Evolutionary conservation across 2,329 filamentous ascomycete genomes (phyloP), one percentile per base, ranked within the genome.

Genomic region (Botrytis deweyae): DNA sequence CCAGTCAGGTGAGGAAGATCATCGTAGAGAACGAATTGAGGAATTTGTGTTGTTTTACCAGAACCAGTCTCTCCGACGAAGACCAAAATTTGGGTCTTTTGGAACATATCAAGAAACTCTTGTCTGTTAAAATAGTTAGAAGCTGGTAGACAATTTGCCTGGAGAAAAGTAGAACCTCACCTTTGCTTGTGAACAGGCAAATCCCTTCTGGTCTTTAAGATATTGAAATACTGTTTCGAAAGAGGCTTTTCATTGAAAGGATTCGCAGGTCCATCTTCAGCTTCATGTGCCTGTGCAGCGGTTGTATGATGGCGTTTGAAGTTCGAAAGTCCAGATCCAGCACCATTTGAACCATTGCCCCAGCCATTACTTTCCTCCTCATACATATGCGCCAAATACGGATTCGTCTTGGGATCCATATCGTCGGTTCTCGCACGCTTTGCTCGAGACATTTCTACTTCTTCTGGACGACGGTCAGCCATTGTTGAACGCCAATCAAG

Each of bases 61-160:
- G 96, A 99, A 89, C 97, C 96, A 14, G 96, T 99, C 87, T 99
- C 96, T 86, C 96, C 96, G 77, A 99, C 96, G 81, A 99, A 98
- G 80, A 99, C 96, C 75, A 99, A 90, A 78, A 99, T 98, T 84
- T 99, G 96, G 38, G 91, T 93, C 80, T 92, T 90, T 80, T 99
- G 97, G 84, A 97, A 99, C 80, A 97, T 89, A 81, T 95, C 86
- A 75, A 99, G 88, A 82, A 99, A 99, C 82, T 99, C 96, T 83
- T 96, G 90, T 83, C 93, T 93, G 38, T 46, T 46, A 67, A 36
- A 52, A 33, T 10, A 65, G 64, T 81, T 74, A 81, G 77, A 22
- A 66, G 36, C 14, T 64, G 40, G 18, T 42, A 29, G 33, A 18
- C 16, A 38, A 16, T 12, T 33, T 46, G 16, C 20, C 18, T 25